These are phyloP conservation scores for Zhuliangozyma blackwelliae DNA, from an alignment of 1,139 yeast genomes.

Conservation along the genomic window DNA sequence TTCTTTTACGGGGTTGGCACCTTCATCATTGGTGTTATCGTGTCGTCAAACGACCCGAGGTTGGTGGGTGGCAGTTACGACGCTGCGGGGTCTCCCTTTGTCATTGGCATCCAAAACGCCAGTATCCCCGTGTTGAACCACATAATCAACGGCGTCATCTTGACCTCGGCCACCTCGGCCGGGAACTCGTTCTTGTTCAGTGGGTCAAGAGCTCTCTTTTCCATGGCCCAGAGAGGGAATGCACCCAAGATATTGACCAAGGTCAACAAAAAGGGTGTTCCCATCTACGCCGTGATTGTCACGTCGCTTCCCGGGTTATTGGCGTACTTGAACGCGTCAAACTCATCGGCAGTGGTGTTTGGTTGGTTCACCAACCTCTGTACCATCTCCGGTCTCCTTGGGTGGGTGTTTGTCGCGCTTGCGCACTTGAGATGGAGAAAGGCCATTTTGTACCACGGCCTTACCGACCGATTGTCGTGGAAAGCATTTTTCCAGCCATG, in stretches of 20 bases:
- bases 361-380: slow-evolving; percentile 66
- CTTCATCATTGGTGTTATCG: slow-evolving; percentile 46
- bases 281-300: slow-evolving; percentile 43
- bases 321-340: slow-evolving; percentile 59
- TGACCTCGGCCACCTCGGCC: slow-evolving; percentile 67
- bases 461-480: slow-evolving; percentile 46
- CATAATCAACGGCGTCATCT: slow-evolving; percentile 62
- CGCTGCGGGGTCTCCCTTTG: slow-evolving; percentile 51
- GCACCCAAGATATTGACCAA: slow-evolving; percentile 56
- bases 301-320: slow-evolving; percentile 36
- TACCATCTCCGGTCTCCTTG: slow-evolving; percentile 64
- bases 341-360: slow-evolving; percentile 52
- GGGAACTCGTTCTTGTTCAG: slow-evolving; percentile 72
- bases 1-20: slow-evolving; percentile 45
- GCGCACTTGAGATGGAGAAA: slow-evolving; percentile 53
- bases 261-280: slow-evolving; percentile 66
- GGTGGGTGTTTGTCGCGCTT: slow-evolving; percentile 54
- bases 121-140: slow-evolving; percentile 59
- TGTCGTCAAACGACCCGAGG: slow-evolving; percentile 27
- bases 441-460: slow-evolving; percentile 39
- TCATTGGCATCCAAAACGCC: slow-evolving; percentile 52
- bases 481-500: slow-evolving; percentile 47
- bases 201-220: slow-evolving; percentile 64
- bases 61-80: slow-evolving; percentile 31
- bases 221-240: slow-evolving; percentile 56